These are phyloP conservation scores for Aspergillus intermedius DNA, from an alignment of 2,329 filamentous ascomycete genomes.

Conservation along the genomic window DNA sequence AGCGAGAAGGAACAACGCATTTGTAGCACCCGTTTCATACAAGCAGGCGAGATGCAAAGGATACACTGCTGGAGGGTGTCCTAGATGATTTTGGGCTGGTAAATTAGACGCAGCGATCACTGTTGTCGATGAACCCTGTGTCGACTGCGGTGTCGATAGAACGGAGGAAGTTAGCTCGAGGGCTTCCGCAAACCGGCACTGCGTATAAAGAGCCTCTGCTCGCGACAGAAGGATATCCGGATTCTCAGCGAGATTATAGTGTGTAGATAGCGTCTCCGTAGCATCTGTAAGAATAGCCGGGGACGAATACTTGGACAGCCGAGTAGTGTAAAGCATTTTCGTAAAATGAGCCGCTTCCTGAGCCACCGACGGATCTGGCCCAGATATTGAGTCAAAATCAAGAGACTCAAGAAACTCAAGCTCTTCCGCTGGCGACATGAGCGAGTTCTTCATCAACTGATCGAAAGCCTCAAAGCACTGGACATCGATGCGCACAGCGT, in stretches of 20 bases:
- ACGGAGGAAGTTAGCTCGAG: constrained; percentile 77
- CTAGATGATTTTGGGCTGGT: constrained; percentile 33
- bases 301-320: constrained; percentile 90
- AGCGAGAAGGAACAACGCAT: constrained; percentile 81
- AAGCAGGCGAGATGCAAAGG: constrained; percentile 88
- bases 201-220: constrained; percentile 86
- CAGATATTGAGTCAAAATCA: constrained; percentile 77
- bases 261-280: constrained; percentile 83
- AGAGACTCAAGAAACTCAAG: constrained; percentile 82
- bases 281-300: constrained; percentile 75
- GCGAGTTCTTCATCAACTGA: constrained; percentile 91
- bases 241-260: constrained; percentile 81
- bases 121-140: constrained; percentile 49
- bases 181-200: constrained; percentile 87
- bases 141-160: constrained; percentile 76
- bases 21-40: constrained; percentile 79
- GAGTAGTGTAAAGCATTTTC: constrained; percentile 91
- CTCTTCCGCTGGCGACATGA: constrained; percentile 84
- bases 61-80: constrained; percentile 55
- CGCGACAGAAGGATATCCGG: constrained; percentile 84
- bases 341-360: constrained; percentile 92
- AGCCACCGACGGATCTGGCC: constrained; percentile 59
- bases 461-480: constrained; percentile 98
- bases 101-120: constrained; percentile 16
- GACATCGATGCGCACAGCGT: constrained; percentile 91